Percentiles rank a stretch among this genome's conserved stretches.
Evolutionary conservation across 345 rosid genomes (phyloP).

Genomic region (Acer saccharum): DNA sequence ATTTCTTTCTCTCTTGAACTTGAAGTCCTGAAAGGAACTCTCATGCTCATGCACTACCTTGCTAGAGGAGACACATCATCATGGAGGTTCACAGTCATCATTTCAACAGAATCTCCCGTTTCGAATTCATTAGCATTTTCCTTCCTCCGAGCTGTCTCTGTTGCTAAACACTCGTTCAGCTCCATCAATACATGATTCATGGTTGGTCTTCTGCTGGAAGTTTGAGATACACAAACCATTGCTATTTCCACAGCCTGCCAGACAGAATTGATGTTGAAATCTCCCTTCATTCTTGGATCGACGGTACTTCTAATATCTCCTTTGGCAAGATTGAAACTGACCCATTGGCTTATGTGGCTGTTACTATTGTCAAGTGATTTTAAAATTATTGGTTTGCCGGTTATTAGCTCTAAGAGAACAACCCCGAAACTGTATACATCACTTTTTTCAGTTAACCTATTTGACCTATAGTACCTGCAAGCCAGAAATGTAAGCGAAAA

Average conservation of each 20-base stretch:
- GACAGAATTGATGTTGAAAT: constrained; percentile 33
- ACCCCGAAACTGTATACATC: constrained; percentile 55
- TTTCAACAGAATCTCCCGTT: background rate
- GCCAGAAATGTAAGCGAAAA: background rate
- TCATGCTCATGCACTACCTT: background rate
- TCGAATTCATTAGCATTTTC: background rate
- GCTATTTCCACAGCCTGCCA: constrained; percentile 52
- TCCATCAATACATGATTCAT: constrained; percentile 37
- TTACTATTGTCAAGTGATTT: background rate
- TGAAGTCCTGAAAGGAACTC: background rate
- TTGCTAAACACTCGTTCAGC: constrained; percentile 32
- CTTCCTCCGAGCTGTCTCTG: background rate
- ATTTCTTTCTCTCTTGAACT: background rate
- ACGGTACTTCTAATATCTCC: constrained; percentile 42
- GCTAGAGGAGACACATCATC: background rate
- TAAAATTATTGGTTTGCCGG: constrained; percentile 31
- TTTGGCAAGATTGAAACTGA: constrained; percentile 26
- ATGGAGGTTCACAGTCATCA: background rate
- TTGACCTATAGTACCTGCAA: constrained; percentile 30
- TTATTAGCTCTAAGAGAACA: constrained; percentile 41
- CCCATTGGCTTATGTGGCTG: constrained; percentile 40
- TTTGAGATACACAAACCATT: constrained; percentile 39
- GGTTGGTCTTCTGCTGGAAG: constrained; percentile 36
- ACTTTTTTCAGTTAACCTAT: constrained; percentile 37
- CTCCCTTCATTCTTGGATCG: constrained; percentile 42